Base-by-base conservation (phyloP, 106 monocot species). In the Chionographis japonica region DNA sequence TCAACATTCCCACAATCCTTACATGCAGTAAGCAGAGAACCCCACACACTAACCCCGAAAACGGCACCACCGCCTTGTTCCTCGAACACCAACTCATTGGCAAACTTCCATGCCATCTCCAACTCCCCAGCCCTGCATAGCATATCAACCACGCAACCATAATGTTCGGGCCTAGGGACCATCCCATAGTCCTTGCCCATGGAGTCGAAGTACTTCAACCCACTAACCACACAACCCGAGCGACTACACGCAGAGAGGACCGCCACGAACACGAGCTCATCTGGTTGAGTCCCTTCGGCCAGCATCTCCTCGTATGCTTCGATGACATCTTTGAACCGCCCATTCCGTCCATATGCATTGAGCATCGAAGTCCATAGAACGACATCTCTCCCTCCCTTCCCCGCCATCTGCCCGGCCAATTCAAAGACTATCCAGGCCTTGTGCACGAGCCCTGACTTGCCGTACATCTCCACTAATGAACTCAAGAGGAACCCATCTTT, bases 331-430 rank as follows among this genome's bases (percentile, higher is more conserved):
- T 52, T 37, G 39, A 85, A 81, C 67, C 38, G 15, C 51, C 88
- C 88, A 59, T 88, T 85, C 61, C 83, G 63, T 6, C 78, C 70
- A 40, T 81, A 81, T 0, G 83, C 80, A 42, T 88, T 85, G 6
- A 92, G 54, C 78, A 92, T 69, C 4, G 85, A 80, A 2, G 88
- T 92, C 92, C 92, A 92, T 17, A 88, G 43, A 13, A 92, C 78
- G 6, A 85, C 69, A 27, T 92, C 88, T 15, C 75, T 75, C 61
- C 50, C 35, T 43, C 55, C 50, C 37, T 37, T 57, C 4, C 27
- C 43, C 43, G 13, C 19, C 42, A 3, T 16, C 9, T 6, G 17
- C 6, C 35, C 60, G 0, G 58, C 63, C 19, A 41, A 38, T 0
- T 71, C 77, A 53, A 92, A 92, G 35, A 78, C 80, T 10, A 64